Base-by-base conservation (phyloP, 176 grass and related monocot species). In the Oryza meridionalis region DNA sequence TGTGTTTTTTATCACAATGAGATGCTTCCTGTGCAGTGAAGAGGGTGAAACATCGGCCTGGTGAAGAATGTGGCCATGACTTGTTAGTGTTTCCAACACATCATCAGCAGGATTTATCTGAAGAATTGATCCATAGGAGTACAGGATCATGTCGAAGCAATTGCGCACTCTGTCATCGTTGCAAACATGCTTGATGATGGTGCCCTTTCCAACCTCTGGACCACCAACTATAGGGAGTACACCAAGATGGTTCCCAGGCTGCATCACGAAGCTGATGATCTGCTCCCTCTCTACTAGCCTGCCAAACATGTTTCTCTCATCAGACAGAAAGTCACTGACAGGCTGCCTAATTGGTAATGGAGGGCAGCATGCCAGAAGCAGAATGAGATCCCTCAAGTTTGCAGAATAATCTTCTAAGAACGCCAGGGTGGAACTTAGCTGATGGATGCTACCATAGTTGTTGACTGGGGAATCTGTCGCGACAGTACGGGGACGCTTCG, bases 191-290 rank as follows among this genome's bases (percentile, higher is more conserved):
- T 73, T 45, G 47, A 79, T 68, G 1, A 87, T 77, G 35, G 85
- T 87, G 45, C 77, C 65, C 72, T 87, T 87, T 12, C 85, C 77
- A 42, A 55, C 73, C 66, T 79, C 77, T 45, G 78, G 77, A 14
- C 19, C 68, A 50, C 85, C 85, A 7, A 87, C 10, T 3, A 87
- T 17, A 0, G 77, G 77, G 40, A 81, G 85, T 27, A 87, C 26
- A 19, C 65, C 67, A 3, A 87, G 31, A 72, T 72, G 67, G 9
- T 31, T 81, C 45, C 35, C 73, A 9, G 69, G 26, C 73, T 21
- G 77, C 29, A 87, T 38, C n/a, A 87, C 9, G 70, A 87, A 87
- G 69, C 73, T 81, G 69, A 66, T 74, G 37, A 87, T 67, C 69
- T 61, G 78, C 69, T 87, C 85, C 24, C 62, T 75, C 80, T 87